These are phyloP conservation scores for Suhomyces atakaporum DNA, from an alignment of 1,139 yeast species.

Conservation along the genomic window DNA sequence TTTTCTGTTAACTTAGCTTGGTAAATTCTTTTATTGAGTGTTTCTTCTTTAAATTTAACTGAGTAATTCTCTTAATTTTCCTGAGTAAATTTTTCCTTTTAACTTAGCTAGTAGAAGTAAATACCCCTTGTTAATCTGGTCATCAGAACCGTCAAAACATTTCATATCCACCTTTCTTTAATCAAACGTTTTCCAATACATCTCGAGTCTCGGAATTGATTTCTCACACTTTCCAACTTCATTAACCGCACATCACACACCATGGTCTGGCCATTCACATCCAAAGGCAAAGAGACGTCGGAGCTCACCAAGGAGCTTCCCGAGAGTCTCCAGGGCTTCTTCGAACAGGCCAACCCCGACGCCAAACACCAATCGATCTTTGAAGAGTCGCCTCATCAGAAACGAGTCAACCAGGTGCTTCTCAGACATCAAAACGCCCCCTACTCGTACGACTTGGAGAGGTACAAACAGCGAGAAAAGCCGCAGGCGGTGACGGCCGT, in stretches of 20 bases:
- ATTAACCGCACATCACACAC: conserved; percentile 1
- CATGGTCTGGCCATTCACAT: conserved; percentile 20
- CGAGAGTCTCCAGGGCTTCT: conserved; percentile 31
- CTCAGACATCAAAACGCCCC: conserved; percentile 17
- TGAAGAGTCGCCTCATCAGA: conserved; percentile 31
- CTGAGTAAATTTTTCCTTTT: too few species aligned
- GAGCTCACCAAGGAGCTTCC: conserved; percentile 38
- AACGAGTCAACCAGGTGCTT: conserved; percentile 32
- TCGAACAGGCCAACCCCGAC: conserved; percentile 35
- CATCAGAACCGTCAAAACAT: too few species aligned
- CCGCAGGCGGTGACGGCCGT: conserved; percentile 29
- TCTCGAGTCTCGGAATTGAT: too few species aligned
- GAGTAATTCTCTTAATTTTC: too few species aligned
- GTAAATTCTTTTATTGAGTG: too few species aligned
- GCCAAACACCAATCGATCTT: conserved; percentile 26
- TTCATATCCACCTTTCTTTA: too few species aligned
- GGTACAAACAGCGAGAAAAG: conserved; percentile 34
- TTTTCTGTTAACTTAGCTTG: too few species aligned
- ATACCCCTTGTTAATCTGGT: too few species aligned
- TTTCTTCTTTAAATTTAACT: too few species aligned
- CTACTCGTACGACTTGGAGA: conserved; percentile 33
- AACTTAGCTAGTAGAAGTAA: too few species aligned
- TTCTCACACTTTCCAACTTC: background rate
- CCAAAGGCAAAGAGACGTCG: conserved; percentile 24
- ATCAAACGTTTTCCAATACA: too few species aligned